phyloP scores from a whole-genome alignment of 2,329 filamentous ascomycete species.

The Aspergillus sp. region DNA sequence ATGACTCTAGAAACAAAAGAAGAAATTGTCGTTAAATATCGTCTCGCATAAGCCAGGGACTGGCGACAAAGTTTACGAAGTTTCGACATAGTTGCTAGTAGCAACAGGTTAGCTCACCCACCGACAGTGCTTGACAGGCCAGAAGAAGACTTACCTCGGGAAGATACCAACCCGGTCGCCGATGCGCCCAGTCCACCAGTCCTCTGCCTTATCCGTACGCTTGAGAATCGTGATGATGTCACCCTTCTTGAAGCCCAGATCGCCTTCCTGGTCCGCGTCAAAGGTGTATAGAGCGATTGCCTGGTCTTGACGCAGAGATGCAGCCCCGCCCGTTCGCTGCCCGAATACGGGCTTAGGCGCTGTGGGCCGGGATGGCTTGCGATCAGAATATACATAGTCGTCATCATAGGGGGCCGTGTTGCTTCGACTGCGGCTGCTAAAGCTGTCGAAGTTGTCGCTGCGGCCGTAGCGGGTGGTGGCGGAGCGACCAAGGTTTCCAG shows the following conservation, averaged over 20 bases:
- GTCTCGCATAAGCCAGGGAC: constrained; percentile 22
- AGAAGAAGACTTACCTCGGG: constrained; percentile 61
- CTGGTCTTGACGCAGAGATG: constrained; percentile 62
- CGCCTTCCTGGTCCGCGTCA: constrained; percentile 87
- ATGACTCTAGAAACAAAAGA: constrained; percentile 1
- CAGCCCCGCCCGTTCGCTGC: constrained; percentile 43
- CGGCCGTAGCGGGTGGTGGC: constrained; percentile 30
- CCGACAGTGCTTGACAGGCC: not conserved
- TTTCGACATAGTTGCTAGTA: constrained; percentile 38
- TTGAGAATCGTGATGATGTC: constrained; percentile 94
- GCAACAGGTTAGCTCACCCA: constrained; percentile 9
- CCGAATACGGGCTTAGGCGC: constrained; percentile 86
- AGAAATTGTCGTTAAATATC: constrained; percentile 20
- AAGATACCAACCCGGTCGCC: constrained; percentile 87
- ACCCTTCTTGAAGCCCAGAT: constrained; percentile 95
- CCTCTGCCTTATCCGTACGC: constrained; percentile 87
- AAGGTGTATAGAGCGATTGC: constrained; percentile 91
- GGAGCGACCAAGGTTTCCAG: constrained; percentile 34
- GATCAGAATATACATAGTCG: constrained; percentile 57
- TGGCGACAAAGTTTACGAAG: constrained; percentile 21
- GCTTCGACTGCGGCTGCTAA: constrained; percentile 30
- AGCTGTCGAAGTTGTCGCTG: constrained; percentile 30
- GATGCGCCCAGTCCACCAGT: constrained; percentile 97
- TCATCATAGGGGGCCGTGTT: constrained; percentile 41
- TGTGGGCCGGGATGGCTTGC: constrained; percentile 72